Conservation (phyloP, 495 filamentous ascomycete species). For the Daldinia vernicosa region DNA sequence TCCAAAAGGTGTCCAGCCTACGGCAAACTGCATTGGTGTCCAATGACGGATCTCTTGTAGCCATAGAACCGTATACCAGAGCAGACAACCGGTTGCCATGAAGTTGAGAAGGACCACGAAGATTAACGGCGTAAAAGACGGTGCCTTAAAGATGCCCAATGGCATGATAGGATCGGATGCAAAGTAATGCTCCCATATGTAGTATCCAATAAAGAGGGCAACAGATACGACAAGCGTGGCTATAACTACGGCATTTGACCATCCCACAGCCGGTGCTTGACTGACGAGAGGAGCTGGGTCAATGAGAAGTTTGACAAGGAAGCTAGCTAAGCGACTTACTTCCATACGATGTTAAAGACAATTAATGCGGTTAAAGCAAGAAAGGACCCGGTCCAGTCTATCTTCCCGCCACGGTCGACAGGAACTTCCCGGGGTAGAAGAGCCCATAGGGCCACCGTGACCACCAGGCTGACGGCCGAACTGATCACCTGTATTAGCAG, state of each 20-base stretch:
- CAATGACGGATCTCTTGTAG: constrained; percentile 57
- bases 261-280: not conserved
- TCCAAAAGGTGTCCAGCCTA: constrained; percentile 57
- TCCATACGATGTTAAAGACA: not conserved
- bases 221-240: not conserved
- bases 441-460: not conserved
- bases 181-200: not conserved
- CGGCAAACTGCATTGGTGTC: constrained; percentile 54
- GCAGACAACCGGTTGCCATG: constrained; percentile 60
- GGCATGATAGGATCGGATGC: not conserved
- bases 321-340: not conserved
- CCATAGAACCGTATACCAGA: constrained; percentile 60
- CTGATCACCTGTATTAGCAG: not conserved
- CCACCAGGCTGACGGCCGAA: not conserved
- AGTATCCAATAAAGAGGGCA: not conserved
- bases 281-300: not conserved
- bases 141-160: constrained; percentile 59
- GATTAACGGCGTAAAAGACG: constrained; percentile 58
- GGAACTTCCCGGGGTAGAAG: not conserved
- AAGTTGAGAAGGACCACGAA: constrained; percentile 60
- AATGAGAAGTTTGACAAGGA: not conserved
- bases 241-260: not conserved
- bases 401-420: not conserved
- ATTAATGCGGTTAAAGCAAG: not conserved
- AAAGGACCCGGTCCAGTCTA: not conserved